A percentile compares a stretch with the other conserved stretches of the same genome.
phyloP scores from a whole-genome alignment of 2,329 filamentous ascomycete species.

The Penicillium sp. region DNA sequence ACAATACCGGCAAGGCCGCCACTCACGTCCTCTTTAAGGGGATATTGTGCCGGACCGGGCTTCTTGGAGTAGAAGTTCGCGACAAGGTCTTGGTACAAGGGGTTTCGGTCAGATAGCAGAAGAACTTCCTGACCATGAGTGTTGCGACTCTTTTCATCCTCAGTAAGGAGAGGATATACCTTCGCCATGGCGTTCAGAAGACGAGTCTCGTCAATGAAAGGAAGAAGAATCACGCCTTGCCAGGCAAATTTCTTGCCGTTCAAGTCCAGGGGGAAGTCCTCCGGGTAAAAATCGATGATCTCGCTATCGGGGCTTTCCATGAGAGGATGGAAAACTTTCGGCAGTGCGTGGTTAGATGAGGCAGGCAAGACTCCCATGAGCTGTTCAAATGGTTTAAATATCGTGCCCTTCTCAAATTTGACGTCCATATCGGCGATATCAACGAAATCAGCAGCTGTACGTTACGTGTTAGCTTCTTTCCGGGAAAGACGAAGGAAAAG shows the following conservation, averaged over 20 bases:
- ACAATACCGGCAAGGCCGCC: slow-evolving; percentile 72
- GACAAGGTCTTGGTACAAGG: slow-evolving; percentile 76
- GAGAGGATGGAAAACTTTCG: slow-evolving; percentile 74
- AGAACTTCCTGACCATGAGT: slow-evolving; percentile 70
- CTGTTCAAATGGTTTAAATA: slow-evolving; percentile 90
- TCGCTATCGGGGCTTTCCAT: slow-evolving; percentile 83
- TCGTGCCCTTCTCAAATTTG: slow-evolving; percentile 70
- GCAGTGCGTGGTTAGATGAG: slow-evolving; percentile 82
- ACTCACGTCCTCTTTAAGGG: slow-evolving; percentile 64
- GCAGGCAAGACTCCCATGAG: slow-evolving; percentile 96
- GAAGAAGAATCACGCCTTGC: slow-evolving; percentile 87
- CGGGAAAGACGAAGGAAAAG: neutral
- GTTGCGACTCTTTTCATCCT: slow-evolving; percentile 71
- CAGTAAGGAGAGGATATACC: slow-evolving; percentile 69
- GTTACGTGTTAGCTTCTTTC: neutral
- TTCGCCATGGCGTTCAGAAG: slow-evolving; percentile 72
- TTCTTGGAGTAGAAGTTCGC: slow-evolving; percentile 88
- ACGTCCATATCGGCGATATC: slow-evolving; percentile 71
- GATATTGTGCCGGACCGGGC: slow-evolving; percentile 56
- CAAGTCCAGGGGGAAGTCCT: slow-evolving; percentile 83
- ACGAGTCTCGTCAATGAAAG: slow-evolving; percentile 89
- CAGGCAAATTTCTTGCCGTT: slow-evolving; percentile 98
- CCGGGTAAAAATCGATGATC: slow-evolving; percentile 95
- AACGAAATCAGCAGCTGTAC: slow-evolving; percentile 72
- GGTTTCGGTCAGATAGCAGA: slow-evolving; percentile 72